Conservation (phyloP, 805 yeast genomes). For the Wickerhamomyces xylosicus region DNA sequence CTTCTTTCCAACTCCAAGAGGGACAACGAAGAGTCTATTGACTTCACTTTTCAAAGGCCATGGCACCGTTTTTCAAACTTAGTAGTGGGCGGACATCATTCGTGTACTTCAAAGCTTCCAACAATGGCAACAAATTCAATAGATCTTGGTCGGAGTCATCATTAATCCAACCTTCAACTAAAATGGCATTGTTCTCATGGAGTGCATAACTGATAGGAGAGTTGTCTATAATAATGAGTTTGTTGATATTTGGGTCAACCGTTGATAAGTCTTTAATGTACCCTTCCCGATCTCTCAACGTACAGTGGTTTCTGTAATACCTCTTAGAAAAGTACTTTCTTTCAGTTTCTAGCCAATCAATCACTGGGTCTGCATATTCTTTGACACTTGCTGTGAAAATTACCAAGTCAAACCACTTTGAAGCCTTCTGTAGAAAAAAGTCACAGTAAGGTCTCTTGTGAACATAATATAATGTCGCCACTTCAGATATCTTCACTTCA, state of each 20-base stretch:
- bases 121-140: constrained; percentile 69
- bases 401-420: constrained; percentile 81
- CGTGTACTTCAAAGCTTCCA: constrained; percentile 65
- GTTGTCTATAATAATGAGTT: constrained; percentile 77
- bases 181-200: constrained; percentile 82
- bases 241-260: constrained; percentile 44
- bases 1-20: no score
- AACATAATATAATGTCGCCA: constrained; percentile 79
- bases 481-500: constrained; percentile 62
- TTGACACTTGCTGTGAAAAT: constrained; percentile 91
- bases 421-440: constrained; percentile 64
- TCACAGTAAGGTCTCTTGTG: constrained; percentile 91
- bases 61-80: constrained; percentile 66
- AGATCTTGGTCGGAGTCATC: constrained; percentile 88
- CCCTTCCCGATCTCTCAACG: constrained; percentile 67
- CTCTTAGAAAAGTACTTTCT: constrained; percentile 43
- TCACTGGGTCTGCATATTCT: constrained; percentile 95
- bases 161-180: constrained; percentile 96
- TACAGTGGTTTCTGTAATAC: constrained; percentile 73
- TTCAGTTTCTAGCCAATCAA: constrained; percentile 79
- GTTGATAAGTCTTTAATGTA: constrained; percentile 67
- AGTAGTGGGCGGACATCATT: constrained; percentile 77
- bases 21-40: no score
- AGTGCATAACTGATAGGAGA: constrained; percentile 83
- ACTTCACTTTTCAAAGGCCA: constrained; percentile 37